Base-by-base conservation (phyloP, 768 basidiomycete species). In the Butyriboletus loyo region DNA sequence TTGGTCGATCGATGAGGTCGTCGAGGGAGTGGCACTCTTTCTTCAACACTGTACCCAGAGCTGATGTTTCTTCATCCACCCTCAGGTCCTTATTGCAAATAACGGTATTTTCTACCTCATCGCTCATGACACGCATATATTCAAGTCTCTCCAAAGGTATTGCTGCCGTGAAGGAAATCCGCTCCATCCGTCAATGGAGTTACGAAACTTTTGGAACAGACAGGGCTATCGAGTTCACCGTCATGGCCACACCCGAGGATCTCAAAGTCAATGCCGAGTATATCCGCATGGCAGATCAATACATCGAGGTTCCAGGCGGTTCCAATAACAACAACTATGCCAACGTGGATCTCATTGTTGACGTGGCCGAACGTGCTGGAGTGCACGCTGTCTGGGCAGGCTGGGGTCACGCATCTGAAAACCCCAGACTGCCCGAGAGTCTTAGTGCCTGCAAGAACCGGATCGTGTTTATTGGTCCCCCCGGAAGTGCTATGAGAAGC, bases 371-470 rank as follows among this genome's bases (percentile, higher is more conserved):
- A 73, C 87, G 97, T 59, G 82, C 93, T 21, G 97, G 94, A 30
- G 97, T 98, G 1, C 97, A 99, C 66, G 97, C 97, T 39, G 97
- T 99, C 24, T 99, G 97, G 97, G 97, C 97, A 32, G 97, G 97
- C 52, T 99, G 97, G 97, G 97, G 97, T 45, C 97, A 99, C 71
- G 97, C 97, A 25, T 98, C 97, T 3, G 97, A 99, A 72, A 99
- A 99, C 71, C 97, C 97, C 1, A 86, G 94, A 49, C 75, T 99
- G 21, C 97, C 97, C 1, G 97, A 99, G 70, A 89, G 88, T 54
- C 83, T 99, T 37, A 84, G 89, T 30, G 87, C 92, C 4, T 92
- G 86, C 71, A 92, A 91, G 71, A 82, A 94, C 76, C 96, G 93
- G 73, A 95, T 99, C 67, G 89, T 99, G 53, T 99, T 99, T 77